Conservation (phyloP, 2,329 filamentous ascomycete genomes). For the Colletotrichum cordylinicola region DNA sequence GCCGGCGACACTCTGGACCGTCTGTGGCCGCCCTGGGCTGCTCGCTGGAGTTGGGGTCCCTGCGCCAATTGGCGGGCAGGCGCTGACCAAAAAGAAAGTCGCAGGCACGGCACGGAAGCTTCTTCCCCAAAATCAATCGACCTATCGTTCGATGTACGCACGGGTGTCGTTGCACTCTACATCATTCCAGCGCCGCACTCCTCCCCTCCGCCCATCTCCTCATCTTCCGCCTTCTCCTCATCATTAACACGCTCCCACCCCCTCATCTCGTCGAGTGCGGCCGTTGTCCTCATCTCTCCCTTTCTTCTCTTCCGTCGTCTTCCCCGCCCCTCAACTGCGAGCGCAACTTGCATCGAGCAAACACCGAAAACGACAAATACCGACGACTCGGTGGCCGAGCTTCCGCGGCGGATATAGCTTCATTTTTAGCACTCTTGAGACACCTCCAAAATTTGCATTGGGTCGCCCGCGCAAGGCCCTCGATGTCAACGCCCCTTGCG, state of each 20-base stretch:
- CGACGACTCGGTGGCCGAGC: slow-evolving; percentile 10
- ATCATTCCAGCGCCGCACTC: slow-evolving; percentile 11
- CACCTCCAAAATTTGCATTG: background rate
- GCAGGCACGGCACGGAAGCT: slow-evolving; percentile 1
- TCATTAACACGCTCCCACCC: background rate
- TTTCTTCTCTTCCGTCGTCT: background rate
- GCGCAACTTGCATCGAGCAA: background rate
- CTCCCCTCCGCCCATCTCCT: background rate
- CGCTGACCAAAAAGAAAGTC: slow-evolving; percentile 11
- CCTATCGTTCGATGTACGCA: slow-evolving; percentile 20
- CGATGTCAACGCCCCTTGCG: slow-evolving; percentile 10
- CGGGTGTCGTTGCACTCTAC: slow-evolving; percentile 14
- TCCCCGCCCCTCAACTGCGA: background rate
- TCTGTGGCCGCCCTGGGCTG: background rate
- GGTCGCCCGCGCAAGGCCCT: background rate
- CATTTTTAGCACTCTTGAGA: background rate
- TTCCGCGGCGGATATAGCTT: slow-evolving; percentile 13
- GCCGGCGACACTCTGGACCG: background rate
- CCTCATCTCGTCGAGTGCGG: background rate
- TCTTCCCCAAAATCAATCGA: slow-evolving; percentile 21
- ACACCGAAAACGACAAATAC: background rate
- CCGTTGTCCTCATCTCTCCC: background rate
- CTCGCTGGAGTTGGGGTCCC: background rate
- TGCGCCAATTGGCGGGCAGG: background rate
- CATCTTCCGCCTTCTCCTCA: background rate